These are phyloP conservation scores for Aurinia saxatilis DNA, from an alignment of 345 rosid genomes.

Conservation along the genomic window DNA sequence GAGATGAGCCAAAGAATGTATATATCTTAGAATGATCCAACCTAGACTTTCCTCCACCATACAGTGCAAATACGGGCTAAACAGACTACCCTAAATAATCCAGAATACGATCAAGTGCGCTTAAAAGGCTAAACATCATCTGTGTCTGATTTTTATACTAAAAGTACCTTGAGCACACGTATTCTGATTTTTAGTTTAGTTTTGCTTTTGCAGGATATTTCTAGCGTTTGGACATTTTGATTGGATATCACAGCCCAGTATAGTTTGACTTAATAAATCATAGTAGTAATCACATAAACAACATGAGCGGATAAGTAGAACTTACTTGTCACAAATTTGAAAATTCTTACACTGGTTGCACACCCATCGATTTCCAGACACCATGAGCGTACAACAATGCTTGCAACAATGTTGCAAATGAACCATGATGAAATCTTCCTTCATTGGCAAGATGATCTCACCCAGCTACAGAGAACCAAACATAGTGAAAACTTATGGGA, in stretches of 20 bases:
- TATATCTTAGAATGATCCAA: conserved; percentile 4
- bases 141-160: background rate
- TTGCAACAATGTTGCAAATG: conserved; percentile 90
- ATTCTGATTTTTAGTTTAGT: conserved; percentile 3
- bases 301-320: background rate
- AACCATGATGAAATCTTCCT: conserved; percentile 99
- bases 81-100: background rate
- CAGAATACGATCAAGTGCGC: background rate
- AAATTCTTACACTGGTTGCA: conserved; percentile 90
- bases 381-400: conserved; percentile 89
- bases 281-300: background rate
- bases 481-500: background rate
- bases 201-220: background rate
- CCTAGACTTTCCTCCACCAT: background rate
- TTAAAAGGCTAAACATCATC: background rate
- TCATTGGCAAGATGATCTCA: conserved; percentile 95
- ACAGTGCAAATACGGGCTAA: background rate
- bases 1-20: conserved; percentile 13
- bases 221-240: background rate
- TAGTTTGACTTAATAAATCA: background rate
- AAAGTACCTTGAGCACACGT: background rate
- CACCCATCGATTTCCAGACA: conserved; percentile 77
- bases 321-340: conserved; percentile 91
- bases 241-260: background rate
- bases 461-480: conserved; percentile 62